Percentiles rank a stretch among this genome's conserved stretches.
Conservation (phyloP, 1,284 basidiomycete genomes). For the Rhodotorula sp. region DNA sequence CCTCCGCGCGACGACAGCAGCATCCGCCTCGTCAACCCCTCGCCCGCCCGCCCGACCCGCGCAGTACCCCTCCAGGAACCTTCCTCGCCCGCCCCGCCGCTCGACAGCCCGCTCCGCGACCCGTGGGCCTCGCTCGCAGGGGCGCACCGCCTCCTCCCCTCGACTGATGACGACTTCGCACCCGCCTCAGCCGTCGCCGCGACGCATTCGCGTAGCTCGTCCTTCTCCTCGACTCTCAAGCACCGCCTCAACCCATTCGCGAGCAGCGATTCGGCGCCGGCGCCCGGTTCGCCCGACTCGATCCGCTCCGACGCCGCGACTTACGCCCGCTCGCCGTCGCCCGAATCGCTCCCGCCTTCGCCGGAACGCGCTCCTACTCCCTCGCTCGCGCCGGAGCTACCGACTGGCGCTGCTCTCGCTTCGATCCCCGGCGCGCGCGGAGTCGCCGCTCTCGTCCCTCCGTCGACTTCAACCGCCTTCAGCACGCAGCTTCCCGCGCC, state of each 20-base stretch:
- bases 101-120: no score
- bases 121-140: no score
- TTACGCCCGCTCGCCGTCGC: background rate
- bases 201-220: no score
- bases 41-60: background rate
- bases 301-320: background rate
- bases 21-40: slow-evolving; percentile 8
- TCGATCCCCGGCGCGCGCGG: no score
- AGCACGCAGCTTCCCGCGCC: no score
- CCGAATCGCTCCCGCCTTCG: background rate
- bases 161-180: no score
- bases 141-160: no score
- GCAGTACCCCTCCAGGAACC: background rate
- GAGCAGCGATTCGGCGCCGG: background rate
- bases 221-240: background rate
- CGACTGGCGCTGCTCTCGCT: no score
- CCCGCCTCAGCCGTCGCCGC: no score
- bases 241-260: background rate
- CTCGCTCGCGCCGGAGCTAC: background rate
- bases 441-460: no score
- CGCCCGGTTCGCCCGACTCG: background rate
- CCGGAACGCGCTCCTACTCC: background rate
- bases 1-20: background rate
- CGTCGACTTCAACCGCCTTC: no score
- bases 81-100: no score